Evolutionary conservation across 257 asterid genomes (phyloP), one percentile per base, ranked within the genome.

Genomic region (Catharanthus roseus): DNA sequence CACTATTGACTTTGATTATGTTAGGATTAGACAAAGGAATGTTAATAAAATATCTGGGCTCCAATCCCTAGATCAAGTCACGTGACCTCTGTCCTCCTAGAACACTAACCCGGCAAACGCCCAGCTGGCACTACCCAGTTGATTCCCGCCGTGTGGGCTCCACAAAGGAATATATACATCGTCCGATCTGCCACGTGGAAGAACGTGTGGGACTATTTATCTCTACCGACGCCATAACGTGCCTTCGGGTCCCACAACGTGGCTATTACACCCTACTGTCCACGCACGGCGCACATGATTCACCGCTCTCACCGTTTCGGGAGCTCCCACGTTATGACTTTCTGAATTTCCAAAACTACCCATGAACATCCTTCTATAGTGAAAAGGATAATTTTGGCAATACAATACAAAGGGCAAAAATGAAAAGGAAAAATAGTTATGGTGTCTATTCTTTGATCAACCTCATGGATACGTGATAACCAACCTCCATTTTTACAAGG

Each of bases 91-190:
- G 84, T 81, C 82, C 74, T 55, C 69, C 54, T 65, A 54, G 51
- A 65, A 50, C 49, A 41, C 68, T n/a, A n/a, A 64, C 50, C n/a
- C 50, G 50, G 68, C 19, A 26, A 65, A 42, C 34, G 53, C 69
- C 69, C 4, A 39, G 51, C 34, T 65, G 70, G 70, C 70, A 13
- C 2, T 24, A 44, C 13, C 55, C 34, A 10, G 31, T 23, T 41
- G 54, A 65, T 65, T 65, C 70, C 54, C 70, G 16, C 34, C 51
- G 80, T 63, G 92, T 88, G 90, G 87, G 87, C 68, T 77, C 90
- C 76, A 69, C 50, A 9, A 0, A 4, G 18, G 42, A 39, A 42
- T 44, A 13, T 57, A 18, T 23, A 79, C 42, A 38, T 78, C 75
- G 67, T 75, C 15, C 3, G 79, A 75, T 75, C 26, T 38, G 38